Conservation (phyloP, 2,329 filamentous ascomycete species). For the Diaporthe sp. region DNA sequence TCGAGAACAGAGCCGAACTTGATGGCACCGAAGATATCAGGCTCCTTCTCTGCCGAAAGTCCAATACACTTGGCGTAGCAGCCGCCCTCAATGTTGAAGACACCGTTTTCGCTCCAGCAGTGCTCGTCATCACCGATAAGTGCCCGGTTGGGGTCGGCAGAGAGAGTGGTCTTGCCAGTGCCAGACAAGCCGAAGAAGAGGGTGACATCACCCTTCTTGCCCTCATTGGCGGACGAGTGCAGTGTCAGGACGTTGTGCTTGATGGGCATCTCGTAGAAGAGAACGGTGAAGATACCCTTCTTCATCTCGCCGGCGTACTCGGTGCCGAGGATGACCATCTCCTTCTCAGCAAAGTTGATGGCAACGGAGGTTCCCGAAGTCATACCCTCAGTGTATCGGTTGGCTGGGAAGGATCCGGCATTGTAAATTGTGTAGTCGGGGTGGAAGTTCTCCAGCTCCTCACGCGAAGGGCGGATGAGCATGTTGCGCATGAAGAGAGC, state of each 20-base stretch:
- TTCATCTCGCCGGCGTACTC: conserved; percentile 99
- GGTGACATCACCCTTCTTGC: conserved; percentile 92
- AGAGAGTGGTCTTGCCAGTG: conserved; percentile 98
- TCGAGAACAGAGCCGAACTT: conserved; percentile 97
- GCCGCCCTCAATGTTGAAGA: conserved; percentile 99
- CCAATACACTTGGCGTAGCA: conserved; percentile 99
- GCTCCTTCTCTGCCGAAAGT: conserved; percentile 98
- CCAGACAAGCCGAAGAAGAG: conserved; percentile 99
- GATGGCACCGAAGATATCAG: conserved; percentile 97
- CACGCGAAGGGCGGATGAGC: conserved; percentile 92
- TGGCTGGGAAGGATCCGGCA: conserved; percentile 97
- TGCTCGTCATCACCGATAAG: conserved; percentile 99
- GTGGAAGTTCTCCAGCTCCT: conserved; percentile 97
- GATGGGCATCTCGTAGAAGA: conserved; percentile 99
- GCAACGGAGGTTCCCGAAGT: conserved; percentile 97
- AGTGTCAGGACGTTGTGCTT: conserved; percentile 99
- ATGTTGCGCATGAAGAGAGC: conserved; percentile 99
- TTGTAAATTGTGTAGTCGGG: conserved; percentile 99
- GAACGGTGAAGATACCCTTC: conserved; percentile 98
- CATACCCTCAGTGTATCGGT: conserved; percentile 98
- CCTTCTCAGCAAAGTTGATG: conserved; percentile 99
- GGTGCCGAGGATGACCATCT: conserved; percentile 99
- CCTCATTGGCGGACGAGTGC: conserved; percentile 99
- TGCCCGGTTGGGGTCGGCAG: conserved; percentile 94
- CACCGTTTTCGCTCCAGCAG: conserved; percentile 96